Evolutionary conservation across 768 basidiomycete genomes (phyloP), one percentile per base, ranked within the genome.

Genomic region (Boletus sensibilis): DNA sequence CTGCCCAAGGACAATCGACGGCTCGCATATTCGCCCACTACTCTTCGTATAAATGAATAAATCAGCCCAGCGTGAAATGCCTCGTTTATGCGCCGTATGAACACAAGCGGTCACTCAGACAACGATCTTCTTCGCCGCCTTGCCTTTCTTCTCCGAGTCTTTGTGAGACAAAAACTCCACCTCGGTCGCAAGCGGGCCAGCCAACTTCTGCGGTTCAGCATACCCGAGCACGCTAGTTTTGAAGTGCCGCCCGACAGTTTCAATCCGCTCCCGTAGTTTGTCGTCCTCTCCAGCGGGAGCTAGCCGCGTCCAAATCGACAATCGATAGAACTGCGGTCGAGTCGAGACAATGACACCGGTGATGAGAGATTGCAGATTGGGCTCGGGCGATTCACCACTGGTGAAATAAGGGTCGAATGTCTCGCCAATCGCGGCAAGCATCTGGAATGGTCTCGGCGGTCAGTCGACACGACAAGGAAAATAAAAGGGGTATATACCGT

Each of bases 361-460:
- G 63, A 89, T 87, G 62, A 92, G 77, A 37, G 87, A 85, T 61
- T 79, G 78, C 9, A 77, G 76, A 39, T 75, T 78, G 18, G 72
- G 72, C 43, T 74, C 80, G 59, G 70, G 58, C 18, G 70, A 20
- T 65, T 73, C 61, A 77, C 82, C 44, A 74, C 66, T 56, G 23
- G 86, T 80, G 46, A 92, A 81, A 52, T 86, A 83, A 16, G 95
- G 93, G 74, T 98, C 97, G 72, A 97, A 98, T 0, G 94, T 99
- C 76, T 99, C 97, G 51, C 97, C 97, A 62, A 99, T 99, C 43
- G 96, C 97, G 57, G 97, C 97, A 56, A 99, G 86, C 96, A 98
- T 98, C 97, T 98, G 72, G 29, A 40, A 40, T 29, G 16, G 8
- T 23, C n/a, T n/a, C 38, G 52, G 42, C 12, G 12, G 27, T 64